Percentiles rank a stretch among this genome's conserved stretches.
Evolutionary conservation across 805 yeast genomes (phyloP).

Genomic region (Citeromyces matritensis): DNA sequence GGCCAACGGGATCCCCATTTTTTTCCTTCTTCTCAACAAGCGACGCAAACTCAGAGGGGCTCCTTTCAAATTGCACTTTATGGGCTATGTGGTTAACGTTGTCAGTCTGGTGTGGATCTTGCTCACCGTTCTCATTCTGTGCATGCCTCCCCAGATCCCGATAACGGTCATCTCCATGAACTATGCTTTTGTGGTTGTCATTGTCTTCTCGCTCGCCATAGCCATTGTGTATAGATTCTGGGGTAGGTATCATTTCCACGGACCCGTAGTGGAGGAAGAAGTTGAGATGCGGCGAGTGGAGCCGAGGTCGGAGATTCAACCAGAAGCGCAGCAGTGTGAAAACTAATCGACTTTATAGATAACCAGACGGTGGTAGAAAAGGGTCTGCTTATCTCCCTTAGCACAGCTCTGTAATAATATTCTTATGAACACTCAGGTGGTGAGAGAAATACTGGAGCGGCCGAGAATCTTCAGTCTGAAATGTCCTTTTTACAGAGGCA

Average conservation of each 20-base stretch:
- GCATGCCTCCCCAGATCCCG: conserved; percentile 55
- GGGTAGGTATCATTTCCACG: conserved; percentile 49
- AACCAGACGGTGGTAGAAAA: no score
- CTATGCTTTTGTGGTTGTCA: conserved; percentile 52
- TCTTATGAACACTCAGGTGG: no score
- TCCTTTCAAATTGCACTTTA: conserved; percentile 42
- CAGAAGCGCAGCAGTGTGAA: no score
- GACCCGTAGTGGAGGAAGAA: conserved; percentile 34
- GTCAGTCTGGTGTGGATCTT: conserved; percentile 46
- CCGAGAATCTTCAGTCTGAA: no score
- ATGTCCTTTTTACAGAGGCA: no score
- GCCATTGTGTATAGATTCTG: conserved; percentile 38
- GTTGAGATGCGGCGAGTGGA: no score
- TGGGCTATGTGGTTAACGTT: conserved; percentile 52
- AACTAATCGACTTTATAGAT: no score
- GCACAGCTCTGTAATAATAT: no score
- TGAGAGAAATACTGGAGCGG: no score
- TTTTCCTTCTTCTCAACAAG: conserved; percentile 43
- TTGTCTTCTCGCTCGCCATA: conserved; percentile 26
- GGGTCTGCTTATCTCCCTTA: no score
- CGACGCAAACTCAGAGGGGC: conserved; percentile 52
- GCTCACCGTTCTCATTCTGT: conserved; percentile 43
- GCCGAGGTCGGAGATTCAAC: no score
- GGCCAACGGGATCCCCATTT: conserved; percentile 65
- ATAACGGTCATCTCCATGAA: conserved; percentile 35